These are phyloP conservation scores for Botrytis hyacinthi DNA, from an alignment of 2,329 filamentous ascomycete species.

Conservation along the genomic window DNA sequence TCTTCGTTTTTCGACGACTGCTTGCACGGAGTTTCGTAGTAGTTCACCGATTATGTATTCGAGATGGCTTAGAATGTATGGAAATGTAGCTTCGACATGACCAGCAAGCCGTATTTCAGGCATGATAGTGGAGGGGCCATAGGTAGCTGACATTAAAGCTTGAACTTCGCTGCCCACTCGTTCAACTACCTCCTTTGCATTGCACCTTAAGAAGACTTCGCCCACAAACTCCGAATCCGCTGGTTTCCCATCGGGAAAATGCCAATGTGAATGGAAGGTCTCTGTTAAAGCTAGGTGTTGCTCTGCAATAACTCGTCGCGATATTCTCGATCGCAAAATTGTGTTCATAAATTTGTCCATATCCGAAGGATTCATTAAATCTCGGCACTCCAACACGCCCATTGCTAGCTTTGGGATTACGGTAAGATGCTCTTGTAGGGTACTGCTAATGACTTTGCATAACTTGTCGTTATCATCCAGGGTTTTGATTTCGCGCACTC, in stretches of 20 bases:
- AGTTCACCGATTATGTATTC: conserved; percentile 98
- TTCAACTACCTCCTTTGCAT: conserved; percentile 83
- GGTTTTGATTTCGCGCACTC: conserved; percentile 77
- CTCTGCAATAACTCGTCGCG: conserved; percentile 92
- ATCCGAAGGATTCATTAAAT: conserved; percentile 74
- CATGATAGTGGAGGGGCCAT: conserved; percentile 67
- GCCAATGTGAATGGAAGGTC: conserved; percentile 87
- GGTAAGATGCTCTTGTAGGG: conserved; percentile 81
- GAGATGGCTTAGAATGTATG: conserved; percentile 92
- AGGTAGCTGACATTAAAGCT: conserved; percentile 70
- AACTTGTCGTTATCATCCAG: conserved; percentile 87
- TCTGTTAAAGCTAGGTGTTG: conserved; percentile 94
- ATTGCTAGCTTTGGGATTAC: conserved; percentile 94
- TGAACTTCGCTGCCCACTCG: conserved; percentile 75
- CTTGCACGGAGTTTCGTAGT: conserved; percentile 90
- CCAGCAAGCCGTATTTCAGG: conserved; percentile 82
- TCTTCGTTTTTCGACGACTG: conserved; percentile 73
- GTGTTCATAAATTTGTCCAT: conserved; percentile 96
- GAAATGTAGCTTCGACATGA: conserved; percentile 86
- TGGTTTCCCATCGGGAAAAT: conserved; percentile 68
- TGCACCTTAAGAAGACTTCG: conserved; percentile 91
- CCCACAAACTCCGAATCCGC: conserved; percentile 80
- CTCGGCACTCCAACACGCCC: conserved; percentile 87
- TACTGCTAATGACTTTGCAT: conserved; percentile 76
- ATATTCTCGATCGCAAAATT: conserved; percentile 87